Evolutionary conservation across 306 rosid species (phyloP).

Genomic region (cucumber (Cucumis sativus)): Cucumber_9930_V3 NC_026655.2:26029501-26030000

Average conservation of each 20-base stretch:
- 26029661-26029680: background rate
- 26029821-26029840: no score
- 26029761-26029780: background rate
- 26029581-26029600: background rate
- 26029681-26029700: background rate
- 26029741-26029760: background rate
- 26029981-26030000: no score
- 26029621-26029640: background rate
- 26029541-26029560: background rate
- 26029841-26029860: no score
- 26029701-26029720: background rate
- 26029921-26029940: no score
- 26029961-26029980: no score
- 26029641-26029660: background rate
- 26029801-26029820: no score
- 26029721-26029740: background rate
- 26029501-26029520: background rate
- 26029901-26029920: no score
- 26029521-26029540: background rate
- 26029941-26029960: no score
- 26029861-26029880: no score
- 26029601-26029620: background rate
- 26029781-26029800: background rate
- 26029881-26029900: no score
- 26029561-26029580: background rate